phyloP scores from a whole-genome alignment of 345 rosid genomes.

The Gossypium anomalum region DNA sequence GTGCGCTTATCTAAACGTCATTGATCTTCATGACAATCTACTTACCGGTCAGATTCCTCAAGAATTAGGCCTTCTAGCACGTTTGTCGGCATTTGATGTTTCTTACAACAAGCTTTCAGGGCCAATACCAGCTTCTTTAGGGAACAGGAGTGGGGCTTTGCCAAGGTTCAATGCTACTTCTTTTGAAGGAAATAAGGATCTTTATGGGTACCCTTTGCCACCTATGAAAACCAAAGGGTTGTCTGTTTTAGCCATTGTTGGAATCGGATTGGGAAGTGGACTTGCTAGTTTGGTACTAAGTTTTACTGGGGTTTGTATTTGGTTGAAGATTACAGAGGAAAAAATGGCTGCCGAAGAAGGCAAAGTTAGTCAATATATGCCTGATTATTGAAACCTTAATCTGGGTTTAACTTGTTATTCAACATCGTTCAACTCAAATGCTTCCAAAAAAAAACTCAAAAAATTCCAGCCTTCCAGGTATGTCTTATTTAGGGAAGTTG shows the following conservation, averaged over 20 bases:
- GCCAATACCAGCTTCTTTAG: slow-evolving; percentile 58
- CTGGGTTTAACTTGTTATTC: too few species aligned
- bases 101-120: slow-evolving; percentile 69
- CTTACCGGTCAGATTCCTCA: slow-evolving; percentile 72
- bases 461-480: too few species aligned
- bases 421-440: too few species aligned
- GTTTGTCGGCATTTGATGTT: slow-evolving; percentile 78
- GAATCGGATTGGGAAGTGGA: slow-evolving; percentile 97
- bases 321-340: slow-evolving; percentile 68
- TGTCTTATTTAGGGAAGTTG: too few species aligned
- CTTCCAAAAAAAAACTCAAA: too few species aligned
- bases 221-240: slow-evolving; percentile 59
- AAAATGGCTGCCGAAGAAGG: slow-evolving; percentile 61
- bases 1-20: slow-evolving; percentile 83
- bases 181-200: slow-evolving; percentile 68
- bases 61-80: slow-evolving; percentile 59
- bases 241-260: slow-evolving; percentile 78
- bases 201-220: slow-evolving; percentile 81
- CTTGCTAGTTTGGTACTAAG: slow-evolving; percentile 79
- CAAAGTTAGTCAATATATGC: slow-evolving; percentile 60
- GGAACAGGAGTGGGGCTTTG: slow-evolving; percentile 61
- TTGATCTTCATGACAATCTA: slow-evolving; percentile 75
- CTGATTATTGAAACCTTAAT: slow-evolving; percentile 36
- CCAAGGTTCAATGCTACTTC: slow-evolving; percentile 72
- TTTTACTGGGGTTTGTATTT: slow-evolving; percentile 79